Base-by-base conservation (phyloP, 768 basidiomycete species). In the Naematelia aurantialba region DNA sequence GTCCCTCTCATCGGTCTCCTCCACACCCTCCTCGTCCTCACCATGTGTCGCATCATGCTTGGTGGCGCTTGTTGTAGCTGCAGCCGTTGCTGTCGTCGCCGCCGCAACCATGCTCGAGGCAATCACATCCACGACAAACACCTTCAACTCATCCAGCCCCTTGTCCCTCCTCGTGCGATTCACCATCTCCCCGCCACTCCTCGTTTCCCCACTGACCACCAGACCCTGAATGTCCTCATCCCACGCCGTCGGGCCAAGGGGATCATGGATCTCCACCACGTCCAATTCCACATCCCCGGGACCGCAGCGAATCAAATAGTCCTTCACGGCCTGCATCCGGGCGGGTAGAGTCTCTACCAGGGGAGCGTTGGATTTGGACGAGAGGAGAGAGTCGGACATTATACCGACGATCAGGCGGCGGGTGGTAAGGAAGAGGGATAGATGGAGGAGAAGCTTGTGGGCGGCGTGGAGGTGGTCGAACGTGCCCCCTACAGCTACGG, bases 381-480 rank as follows among this genome's bases (percentile, higher is more conserved):
- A n/a, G 11, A 77, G 59, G 1, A 71, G 53, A 0, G 22, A 25
- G 34, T 67, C 69, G 45, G 61, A 56, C 69, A 67, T 68, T n/a
- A 98, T 80, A 3, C 96, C 96, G 63, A 97, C 85, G 61, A 98
- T 89, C 69, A 98, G 79, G 76, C 91, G 92, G 62, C 81, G 76
- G 45, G 78, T 73, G 0, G 92, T 81, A 56, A 98, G 85, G 83
- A 87, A 91, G 1, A 89, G 85, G 12, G 85, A 87, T 85, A 96
- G 91, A 70, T 90, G 89, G 11, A 99, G 83, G 26, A 99, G 83
- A 60, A 99, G 93, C 78, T 96, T 96, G 80, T 99, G 96, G 0
- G 94, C 96, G 2, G 91, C 85, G 73, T 99, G 96, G 14, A 99
- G 83, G 75, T 98, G 96, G 78, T 99, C 96, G 77, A 98, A 98